A percentile compares a stretch with the other conserved stretches of the same genome.
Evolutionary conservation across 2,329 filamentous ascomycete genomes (phyloP).

Genomic region (Xylaria hypoxylon): DNA sequence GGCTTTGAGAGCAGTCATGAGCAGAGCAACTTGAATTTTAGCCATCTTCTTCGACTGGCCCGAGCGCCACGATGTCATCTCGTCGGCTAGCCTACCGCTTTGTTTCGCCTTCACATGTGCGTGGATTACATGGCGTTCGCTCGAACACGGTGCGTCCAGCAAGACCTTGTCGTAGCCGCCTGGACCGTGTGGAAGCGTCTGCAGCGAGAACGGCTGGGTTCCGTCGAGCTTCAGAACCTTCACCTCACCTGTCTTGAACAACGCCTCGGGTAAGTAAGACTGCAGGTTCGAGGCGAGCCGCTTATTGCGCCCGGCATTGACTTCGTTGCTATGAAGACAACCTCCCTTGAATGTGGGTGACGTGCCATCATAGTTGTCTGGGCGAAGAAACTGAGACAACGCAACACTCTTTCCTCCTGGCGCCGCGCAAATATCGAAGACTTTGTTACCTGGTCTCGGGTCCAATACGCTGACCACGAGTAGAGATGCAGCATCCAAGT

Average conservation of each 20-base stretch:
- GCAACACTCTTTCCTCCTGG: constrained; percentile 43
- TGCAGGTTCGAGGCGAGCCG: constrained; percentile 48
- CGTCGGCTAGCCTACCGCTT: constrained; percentile 50
- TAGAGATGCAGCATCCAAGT: constrained; percentile 49
- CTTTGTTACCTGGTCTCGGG: constrained; percentile 51
- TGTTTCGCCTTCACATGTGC: constrained; percentile 49
- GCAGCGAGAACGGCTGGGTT: constrained; percentile 43
- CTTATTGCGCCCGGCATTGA: constrained; percentile 49
- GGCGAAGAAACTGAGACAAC: constrained; percentile 44
- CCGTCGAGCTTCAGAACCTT: constrained; percentile 47
- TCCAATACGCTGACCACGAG: constrained; percentile 50
- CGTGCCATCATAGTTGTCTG: constrained; percentile 31
- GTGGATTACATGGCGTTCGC: constrained; percentile 55
- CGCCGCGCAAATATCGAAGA: constrained; percentile 56
- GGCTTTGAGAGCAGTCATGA: constrained; percentile 53
- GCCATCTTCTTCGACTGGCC: constrained; percentile 53
- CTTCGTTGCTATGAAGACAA: constrained; percentile 54
- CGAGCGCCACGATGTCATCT: constrained; percentile 54
- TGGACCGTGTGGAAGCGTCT: constrained; percentile 46
- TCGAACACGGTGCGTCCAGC: constrained; percentile 56
- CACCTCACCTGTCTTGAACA: constrained; percentile 43
- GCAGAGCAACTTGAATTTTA: constrained; percentile 50
- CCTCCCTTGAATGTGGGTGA: constrained; percentile 44
- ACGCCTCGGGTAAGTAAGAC: constrained; percentile 43
- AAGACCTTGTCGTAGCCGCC: constrained; percentile 56